phyloP scores from a whole-genome alignment of 306 rosid genomes.

The Glycine latifolia region DNA sequence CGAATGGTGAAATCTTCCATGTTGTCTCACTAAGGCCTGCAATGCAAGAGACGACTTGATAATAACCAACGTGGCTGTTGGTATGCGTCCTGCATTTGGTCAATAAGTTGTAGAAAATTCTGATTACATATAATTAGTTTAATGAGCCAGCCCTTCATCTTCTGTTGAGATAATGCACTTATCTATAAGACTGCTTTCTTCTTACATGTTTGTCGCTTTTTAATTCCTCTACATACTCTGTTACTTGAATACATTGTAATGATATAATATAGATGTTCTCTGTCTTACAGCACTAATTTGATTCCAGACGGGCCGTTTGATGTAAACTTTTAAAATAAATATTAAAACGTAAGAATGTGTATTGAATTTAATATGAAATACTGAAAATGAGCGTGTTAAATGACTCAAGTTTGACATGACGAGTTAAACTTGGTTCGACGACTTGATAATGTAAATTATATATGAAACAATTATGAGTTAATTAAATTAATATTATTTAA shows the following conservation, averaged over 20 bases:
- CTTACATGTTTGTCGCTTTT: too few relatives aligned
- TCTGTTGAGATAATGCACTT: background rate
- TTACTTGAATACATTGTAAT: background rate
- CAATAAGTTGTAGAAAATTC: conserved; percentile 12
- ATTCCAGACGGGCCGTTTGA: background rate
- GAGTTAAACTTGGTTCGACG: too few relatives aligned
- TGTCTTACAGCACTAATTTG: background rate
- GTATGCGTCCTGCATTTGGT: conserved; percentile 71
- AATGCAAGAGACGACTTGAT: conserved; percentile 65
- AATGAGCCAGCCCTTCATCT: background rate
- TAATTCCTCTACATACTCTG: too few relatives aligned
- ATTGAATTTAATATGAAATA: too few relatives aligned
- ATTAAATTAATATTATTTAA: too few relatives aligned
- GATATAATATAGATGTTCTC: background rate
- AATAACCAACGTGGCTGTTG: conserved; percentile 57
- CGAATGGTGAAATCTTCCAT: background rate
- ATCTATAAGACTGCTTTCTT: conserved; percentile 8
- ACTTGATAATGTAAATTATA: too few relatives aligned
- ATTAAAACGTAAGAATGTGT: background rate
- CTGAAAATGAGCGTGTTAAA: too few relatives aligned
- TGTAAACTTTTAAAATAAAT: background rate
- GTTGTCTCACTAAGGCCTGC: conserved; percentile 4
- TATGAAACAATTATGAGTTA: too few relatives aligned
- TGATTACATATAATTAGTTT: background rate
- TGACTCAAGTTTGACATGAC: too few relatives aligned